Base-by-base conservation (phyloP, 2,329 filamentous ascomycete species). In the Colletotrichum australisinense region DNA sequence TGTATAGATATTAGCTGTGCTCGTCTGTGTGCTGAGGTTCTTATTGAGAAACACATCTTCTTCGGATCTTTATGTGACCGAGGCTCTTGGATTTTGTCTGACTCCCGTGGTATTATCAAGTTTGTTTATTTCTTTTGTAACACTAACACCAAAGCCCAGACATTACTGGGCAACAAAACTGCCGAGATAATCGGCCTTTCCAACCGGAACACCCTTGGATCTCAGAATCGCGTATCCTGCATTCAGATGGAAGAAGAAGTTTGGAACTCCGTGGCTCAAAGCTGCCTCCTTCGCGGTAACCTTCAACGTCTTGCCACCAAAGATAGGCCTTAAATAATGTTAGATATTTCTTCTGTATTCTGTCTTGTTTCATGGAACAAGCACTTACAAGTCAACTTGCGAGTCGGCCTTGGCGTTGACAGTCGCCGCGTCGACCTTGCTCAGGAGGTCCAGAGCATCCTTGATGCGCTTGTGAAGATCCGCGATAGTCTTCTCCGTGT, bases 191-290 rank as follows among this genome's bases (percentile, higher is more conserved):
- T 92, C 89, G 24, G 75, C 49, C 84, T 92, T 92, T 12, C 90
- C 90, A 35, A 93, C 26, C 1, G 85, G 85, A 16, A 92, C 88
- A 0, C 90, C 90, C 79, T 88, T 85, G 59, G 82, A 83, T 62
- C 91, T 82, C 76, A 92, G 77, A 62, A 93, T 87, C 2, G 79
- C 83, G 79, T 93, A 92, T 7, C 87, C 86, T 6, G 85, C 90
- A 28, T 82, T 85, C 5, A 88, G 73, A 76, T 93, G 91, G 78
- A 93, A 93, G 79, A 85, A 90, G 77, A 91, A 85, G 78, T 92
- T 92, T 14, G 90, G 89, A 52, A 91, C 71, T 3, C 81, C 84
- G 77, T 85, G 87, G 2, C 78, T 78, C 22, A 83, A 75, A 6
- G 88, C 76, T 71, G 89, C 91, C 0, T 81, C 79, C 60, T 77